phyloP scores from a whole-genome alignment of 129 eudicot genomes.

The Heracleum sosnowskyi region DNA sequence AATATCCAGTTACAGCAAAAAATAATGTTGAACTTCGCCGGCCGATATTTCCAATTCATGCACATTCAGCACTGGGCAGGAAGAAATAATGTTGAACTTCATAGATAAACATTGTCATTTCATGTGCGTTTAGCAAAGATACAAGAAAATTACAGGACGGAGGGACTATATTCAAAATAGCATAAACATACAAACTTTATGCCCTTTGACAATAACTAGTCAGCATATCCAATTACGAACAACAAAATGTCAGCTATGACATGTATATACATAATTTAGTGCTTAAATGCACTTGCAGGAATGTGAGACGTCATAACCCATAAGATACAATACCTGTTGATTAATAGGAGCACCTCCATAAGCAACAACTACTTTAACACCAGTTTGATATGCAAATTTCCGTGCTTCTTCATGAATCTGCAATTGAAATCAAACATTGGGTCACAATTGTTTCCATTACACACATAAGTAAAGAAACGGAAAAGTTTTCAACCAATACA shows the following conservation, averaged over 20 bases:
- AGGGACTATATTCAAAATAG: neutral
- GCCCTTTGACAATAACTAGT: neutral
- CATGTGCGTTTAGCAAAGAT: neutral
- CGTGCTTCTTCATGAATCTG: conserved; percentile 73
- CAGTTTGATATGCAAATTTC: conserved; percentile 71
- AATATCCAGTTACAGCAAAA: neutral
- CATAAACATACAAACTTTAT: neutral
- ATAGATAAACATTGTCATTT: neutral
- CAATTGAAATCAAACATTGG: neutral
- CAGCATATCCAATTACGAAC: neutral
- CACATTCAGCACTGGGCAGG: too few species aligned
- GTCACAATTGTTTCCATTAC: neutral
- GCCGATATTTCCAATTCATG: neutral
- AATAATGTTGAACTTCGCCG: neutral
- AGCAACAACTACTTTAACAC: conserved; percentile 72
- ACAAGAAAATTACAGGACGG: neutral
- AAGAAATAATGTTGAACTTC: neutral
- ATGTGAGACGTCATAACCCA: too few species aligned
- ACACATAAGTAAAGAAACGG: neutral
- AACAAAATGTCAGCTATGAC: neutral
- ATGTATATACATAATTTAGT: neutral
- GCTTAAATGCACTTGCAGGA: neutral
- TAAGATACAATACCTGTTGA: conserved; percentile 35
- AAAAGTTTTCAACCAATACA: neutral
- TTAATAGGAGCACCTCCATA: conserved; percentile 75